Evolutionary conservation across 306 rosid species (phyloP), one percentile per base, ranked within the genome.

Genomic region (Glycine latifolia): DNA sequence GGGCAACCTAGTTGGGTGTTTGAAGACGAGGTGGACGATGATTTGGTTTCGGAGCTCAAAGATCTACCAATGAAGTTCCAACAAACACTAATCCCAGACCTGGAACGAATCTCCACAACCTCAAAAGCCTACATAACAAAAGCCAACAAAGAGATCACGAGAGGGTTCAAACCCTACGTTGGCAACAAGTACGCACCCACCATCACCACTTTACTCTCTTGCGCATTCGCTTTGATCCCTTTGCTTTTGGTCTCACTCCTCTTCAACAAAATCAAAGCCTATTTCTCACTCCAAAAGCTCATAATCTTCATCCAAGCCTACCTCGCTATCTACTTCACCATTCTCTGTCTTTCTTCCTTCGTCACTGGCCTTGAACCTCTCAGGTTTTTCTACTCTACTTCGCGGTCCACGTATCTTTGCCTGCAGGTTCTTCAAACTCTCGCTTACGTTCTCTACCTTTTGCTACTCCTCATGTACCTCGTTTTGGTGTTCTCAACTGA

Each of bases 261-360:
- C 47, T 87, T 93, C 86, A 93, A 89, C 71, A 84, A 86, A 65
- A 91, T 95, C 75, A 93, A 95, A 75, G 93, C 99, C 58, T 93
- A 91, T 78, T 95, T 95, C 88, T 95, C 99, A 0, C 90, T 95
- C 73, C 99, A 95, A 49, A 93, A 91, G 83, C 88, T 95, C 8
- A 70, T 95, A n/a, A 93, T 93, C 78, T 93, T 95, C 93, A 86
- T 93, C 83, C 99, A 95, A 89, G 87, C 86, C 44, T 95, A 95
- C 44, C 91, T 95, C 81, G 83, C 94, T 2, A 95, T 95, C 85
- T 95, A 95, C 85, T 95, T 95, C 87, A 66, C 85, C 8, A 93
- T 93, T 44, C 99, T 95, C 46, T 89, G 92, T 26, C 71, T 90
- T 55, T 91, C 94, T 5, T 78, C 96, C 0, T 79, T 95, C 8